Evolutionary conservation across 202 grass and related monocot genomes (phyloP), one percentile per base, ranked within the genome.

Genomic region (Hordeum pubiflorum): DNA sequence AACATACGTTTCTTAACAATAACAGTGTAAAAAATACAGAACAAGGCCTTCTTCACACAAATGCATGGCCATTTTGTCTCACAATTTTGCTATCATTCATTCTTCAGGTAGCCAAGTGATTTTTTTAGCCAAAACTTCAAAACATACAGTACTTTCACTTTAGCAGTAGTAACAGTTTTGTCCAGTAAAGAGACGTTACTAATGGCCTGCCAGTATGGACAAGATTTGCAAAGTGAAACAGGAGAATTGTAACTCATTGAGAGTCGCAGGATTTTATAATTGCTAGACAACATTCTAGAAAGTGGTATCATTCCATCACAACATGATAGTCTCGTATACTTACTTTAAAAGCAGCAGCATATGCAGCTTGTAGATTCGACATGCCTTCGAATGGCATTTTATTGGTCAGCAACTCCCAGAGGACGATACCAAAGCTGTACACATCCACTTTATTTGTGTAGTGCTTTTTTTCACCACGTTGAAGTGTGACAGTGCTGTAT

Each of bases 381-480:
- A 99, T 99, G 81, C 96, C 96, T 93, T 96, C 96, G 17, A 95
- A 99, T 50, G 96, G 96, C 96, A 99, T 99, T 86, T 86, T 93
- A 77, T 99, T 99, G 33, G 96, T 95, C 68, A 99, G 74, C 55
- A 99, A 88, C 58, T 99, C 96, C 96, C 96, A 99, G 31, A 99
- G 56, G 63, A 99, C 96, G 78, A 99, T 93, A 66, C 96, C 96
- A 83, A 99, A 99, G 90, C 96, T 99, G 87, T 99, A 99, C 43
- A 99, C 92, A 70, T 99, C 96, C 44, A 99, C 96, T 80, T 99
- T 99, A 84, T 99, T 99, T 59, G 96, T 99, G 83, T 99, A 99
- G 73, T 99, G 96, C 58, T 99, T 99, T 86, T 99, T 99, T 70
- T 99, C 96, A 55, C 96, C 96, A 44, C 92, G 93, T 2, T 86